These are phyloP conservation scores for Fusarium sambucinum DNA, from an alignment of 2,329 filamentous ascomycete species.

Conservation along the genomic window DNA sequence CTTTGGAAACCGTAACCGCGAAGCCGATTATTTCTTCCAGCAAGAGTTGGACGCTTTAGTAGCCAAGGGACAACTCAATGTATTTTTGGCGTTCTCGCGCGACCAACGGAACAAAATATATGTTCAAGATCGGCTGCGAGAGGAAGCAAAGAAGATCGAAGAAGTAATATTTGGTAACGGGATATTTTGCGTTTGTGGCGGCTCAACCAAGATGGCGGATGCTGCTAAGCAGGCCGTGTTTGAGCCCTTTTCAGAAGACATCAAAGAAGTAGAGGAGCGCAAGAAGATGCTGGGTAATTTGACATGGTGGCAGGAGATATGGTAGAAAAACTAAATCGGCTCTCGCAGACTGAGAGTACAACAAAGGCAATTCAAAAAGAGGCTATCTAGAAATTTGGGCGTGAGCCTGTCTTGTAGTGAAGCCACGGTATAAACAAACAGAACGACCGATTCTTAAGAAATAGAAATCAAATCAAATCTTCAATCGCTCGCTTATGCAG, in stretches of 20 bases:
- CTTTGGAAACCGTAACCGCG: conserved; percentile 83
- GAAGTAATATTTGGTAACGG: conserved; percentile 55
- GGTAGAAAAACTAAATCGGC: conserved; percentile 54
- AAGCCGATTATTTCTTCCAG: conserved; percentile 84
- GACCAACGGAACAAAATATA: conserved; percentile 64
- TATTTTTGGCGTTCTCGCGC: conserved; percentile 63
- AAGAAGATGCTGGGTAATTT: conserved; percentile 54
- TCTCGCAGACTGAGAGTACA: not conserved
- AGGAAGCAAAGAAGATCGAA: conserved; percentile 54
- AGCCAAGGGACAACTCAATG: conserved; percentile 43
- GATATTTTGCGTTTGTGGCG: conserved; percentile 67
- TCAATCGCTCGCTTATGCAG: conserved; percentile 31
- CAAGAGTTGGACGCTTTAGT: conserved; percentile 73
- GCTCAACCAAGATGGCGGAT: conserved; percentile 69
- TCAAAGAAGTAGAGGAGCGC: conserved; percentile 54
- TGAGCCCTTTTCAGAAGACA: conserved; percentile 60
- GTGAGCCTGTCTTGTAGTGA: not conserved
- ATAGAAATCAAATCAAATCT: conserved; percentile 9
- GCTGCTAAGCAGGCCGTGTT: conserved; percentile 65
- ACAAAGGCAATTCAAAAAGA: not conserved
- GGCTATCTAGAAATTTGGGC: not conserved
- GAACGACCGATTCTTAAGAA: not conserved
- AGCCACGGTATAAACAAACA: not conserved
- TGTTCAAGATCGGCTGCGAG: conserved; percentile 66
- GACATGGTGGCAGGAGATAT: conserved; percentile 70